A percentile compares a stretch with the other conserved stretches of the same genome.
These are phyloP conservation scores for Hygrocybe punicea DNA, from an alignment of 768 basidiomycete genomes.

Conservation along the genomic window DNA sequence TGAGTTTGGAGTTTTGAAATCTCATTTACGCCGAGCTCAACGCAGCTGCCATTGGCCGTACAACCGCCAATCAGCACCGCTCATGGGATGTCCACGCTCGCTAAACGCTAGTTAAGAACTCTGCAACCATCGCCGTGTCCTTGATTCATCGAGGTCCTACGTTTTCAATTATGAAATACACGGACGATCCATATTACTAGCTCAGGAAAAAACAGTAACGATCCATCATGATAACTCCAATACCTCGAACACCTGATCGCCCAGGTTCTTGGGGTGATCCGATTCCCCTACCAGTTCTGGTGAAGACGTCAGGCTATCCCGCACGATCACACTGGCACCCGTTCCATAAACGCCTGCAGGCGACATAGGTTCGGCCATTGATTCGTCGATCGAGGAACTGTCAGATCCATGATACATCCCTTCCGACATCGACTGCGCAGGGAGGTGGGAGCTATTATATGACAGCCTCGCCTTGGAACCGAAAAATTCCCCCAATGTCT, in stretches of 20 bases:
- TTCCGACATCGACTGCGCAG: constrained; percentile 23
- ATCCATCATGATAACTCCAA: no score
- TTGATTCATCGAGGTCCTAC: no score
- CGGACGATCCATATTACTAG: not conserved
- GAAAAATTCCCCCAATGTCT: constrained; percentile 73
- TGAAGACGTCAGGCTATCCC: not conserved
- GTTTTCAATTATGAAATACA: no score
- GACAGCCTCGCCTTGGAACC: constrained; percentile 53
- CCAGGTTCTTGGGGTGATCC: not conserved
- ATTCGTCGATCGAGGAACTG: constrained; percentile 54
- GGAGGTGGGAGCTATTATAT: constrained; percentile 32
- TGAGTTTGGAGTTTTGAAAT: no score
- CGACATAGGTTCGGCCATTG: constrained; percentile 56
- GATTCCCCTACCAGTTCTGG: not conserved
- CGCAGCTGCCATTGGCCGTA: no score
- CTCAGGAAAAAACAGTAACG: not conserved
- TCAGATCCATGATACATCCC: constrained; percentile 56
- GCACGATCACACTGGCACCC: not conserved
- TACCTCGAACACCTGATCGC: no score
- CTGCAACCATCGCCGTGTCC: no score
- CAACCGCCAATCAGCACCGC: no score
- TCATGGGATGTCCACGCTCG: no score
- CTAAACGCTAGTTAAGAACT: no score
- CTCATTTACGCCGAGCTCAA: not conserved
- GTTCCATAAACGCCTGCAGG: constrained; percentile 29